phyloP scores from a whole-genome alignment of 208 protist species.

The Blastocrithidia nonstop region DNA sequence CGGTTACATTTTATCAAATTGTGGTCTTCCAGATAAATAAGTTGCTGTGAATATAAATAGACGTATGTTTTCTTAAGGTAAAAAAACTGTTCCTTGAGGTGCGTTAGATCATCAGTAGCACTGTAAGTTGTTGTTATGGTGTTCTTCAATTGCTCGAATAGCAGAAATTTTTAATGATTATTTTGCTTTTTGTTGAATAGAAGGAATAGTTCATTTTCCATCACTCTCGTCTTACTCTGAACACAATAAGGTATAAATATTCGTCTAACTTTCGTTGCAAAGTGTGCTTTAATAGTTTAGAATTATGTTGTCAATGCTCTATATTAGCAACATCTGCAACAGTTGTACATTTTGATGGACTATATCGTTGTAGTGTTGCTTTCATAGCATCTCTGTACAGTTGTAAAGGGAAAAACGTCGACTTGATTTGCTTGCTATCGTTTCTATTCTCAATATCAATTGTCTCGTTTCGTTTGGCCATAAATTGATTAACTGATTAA shows the following conservation, averaged over 20 bases:
- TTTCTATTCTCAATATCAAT: constrained; percentile 53
- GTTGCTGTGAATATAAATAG: constrained; percentile 59
- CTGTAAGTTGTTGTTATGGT: constrained; percentile 40
- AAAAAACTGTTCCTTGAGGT: constrained; percentile 40
- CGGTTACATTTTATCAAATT: constrained; percentile 38
- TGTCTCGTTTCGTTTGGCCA: constrained; percentile 36
- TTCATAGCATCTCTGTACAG: constrained; percentile 74
- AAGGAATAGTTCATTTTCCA: constrained; percentile 60
- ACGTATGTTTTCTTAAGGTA: constrained; percentile 14
- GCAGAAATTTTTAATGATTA: constrained; percentile 67
- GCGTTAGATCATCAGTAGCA: constrained; percentile 72
- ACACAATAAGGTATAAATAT: constrained; percentile 63
- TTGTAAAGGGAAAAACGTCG: constrained; percentile 66
- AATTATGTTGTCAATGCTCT: constrained; percentile 6
- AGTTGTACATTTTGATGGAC: constrained; percentile 36
- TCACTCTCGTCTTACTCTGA: constrained; percentile 18
- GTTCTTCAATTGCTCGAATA: constrained; percentile 30
- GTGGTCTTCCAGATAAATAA: constrained; percentile 56
- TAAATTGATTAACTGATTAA: constrained; percentile 59
- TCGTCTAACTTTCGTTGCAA: constrained; percentile 66
- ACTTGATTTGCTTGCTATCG: constrained; percentile 41
- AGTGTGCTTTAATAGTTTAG: constrained; percentile 34
- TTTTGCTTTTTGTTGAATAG: constrained; percentile 9
- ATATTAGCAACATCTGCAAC: constrained; percentile 28
- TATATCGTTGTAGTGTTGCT: constrained; percentile 57